These are phyloP conservation scores for Mycena galericulata DNA, from an alignment of 768 basidiomycete genomes.

Conservation along the genomic window DNA sequence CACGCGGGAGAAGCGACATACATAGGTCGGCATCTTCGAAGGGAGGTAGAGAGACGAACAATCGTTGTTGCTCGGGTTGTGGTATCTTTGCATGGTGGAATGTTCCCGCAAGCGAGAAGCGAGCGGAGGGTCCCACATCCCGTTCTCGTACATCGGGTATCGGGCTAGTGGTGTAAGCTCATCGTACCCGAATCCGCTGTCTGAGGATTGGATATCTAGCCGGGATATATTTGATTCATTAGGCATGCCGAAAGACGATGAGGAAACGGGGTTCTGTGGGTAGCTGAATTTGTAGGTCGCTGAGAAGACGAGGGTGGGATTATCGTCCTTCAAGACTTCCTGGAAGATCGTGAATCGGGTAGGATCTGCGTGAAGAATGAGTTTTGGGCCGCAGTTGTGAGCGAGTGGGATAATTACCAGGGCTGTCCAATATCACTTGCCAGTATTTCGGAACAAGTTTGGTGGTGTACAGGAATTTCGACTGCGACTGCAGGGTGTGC, in stretches of 20 bases:
- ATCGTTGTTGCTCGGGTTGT: not conserved
- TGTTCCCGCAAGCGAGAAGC: not conserved
- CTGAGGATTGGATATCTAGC: not conserved
- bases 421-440: constrained; percentile 64
- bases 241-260: constrained; percentile 16
- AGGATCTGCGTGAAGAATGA: constrained; percentile 61
- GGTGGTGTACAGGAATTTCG: constrained; percentile 72
- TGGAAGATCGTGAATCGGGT: constrained; percentile 76
- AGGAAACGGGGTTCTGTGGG: constrained; percentile 19
- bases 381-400: not conserved
- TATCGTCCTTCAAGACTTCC: constrained; percentile 60
- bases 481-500: constrained; percentile 41
- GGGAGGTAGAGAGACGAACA: too few species aligned
- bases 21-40: too few species aligned
- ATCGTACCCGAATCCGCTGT: not conserved
- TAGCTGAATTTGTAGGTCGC: constrained; percentile 71
- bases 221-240: constrained; percentile 24
- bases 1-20: too few species aligned
- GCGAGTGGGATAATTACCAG: constrained; percentile 51
- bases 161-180: not conserved
- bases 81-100: constrained; percentile 24
- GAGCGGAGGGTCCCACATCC: not conserved
- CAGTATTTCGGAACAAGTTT: constrained; percentile 74
- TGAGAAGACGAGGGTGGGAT: constrained; percentile 60
- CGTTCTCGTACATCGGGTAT: not conserved